Conservation (phyloP, 257 asterid species). For the Solanum chiquidenum region DNA sequence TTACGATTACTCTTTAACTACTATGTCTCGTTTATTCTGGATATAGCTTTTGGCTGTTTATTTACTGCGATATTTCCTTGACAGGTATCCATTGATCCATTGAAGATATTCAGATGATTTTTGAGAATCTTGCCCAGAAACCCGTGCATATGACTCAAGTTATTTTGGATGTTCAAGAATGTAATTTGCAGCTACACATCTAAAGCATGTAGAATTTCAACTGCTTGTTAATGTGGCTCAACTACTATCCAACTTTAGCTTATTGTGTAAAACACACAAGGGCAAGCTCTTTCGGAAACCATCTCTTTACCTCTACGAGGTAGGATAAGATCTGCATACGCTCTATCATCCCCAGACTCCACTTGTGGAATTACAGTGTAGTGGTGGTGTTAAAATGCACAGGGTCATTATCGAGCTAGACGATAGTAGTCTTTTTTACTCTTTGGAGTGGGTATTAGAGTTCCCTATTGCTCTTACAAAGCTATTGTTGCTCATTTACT, state of each 20-base stretch:
- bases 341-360: fast-evolving
- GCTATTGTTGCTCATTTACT: not conserved
- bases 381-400: not conserved
- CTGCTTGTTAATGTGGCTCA: not conserved
- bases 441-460: not conserved
- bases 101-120: slow-evolving; percentile 8
- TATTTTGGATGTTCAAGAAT: not conserved
- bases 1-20: not conserved
- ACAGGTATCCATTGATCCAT: slow-evolving; percentile 44
- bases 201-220: not conserved
- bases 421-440: not conserved
- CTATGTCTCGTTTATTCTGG: not conserved
- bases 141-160: slow-evolving; percentile 33
- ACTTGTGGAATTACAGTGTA: not conserved
- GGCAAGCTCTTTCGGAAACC: not conserved
- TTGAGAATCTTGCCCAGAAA: slow-evolving; percentile 58
- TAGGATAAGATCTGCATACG: not conserved
- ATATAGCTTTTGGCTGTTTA: not conserved
- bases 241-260: not conserved
- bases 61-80: not conserved
- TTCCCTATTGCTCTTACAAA: not conserved
- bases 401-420: not conserved
- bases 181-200: not conserved
- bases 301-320: fast-evolving
- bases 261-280: not conserved